Evolutionary conservation across 257 asterid genomes (phyloP).

Genomic region (Coffea eugenioides): DNA sequence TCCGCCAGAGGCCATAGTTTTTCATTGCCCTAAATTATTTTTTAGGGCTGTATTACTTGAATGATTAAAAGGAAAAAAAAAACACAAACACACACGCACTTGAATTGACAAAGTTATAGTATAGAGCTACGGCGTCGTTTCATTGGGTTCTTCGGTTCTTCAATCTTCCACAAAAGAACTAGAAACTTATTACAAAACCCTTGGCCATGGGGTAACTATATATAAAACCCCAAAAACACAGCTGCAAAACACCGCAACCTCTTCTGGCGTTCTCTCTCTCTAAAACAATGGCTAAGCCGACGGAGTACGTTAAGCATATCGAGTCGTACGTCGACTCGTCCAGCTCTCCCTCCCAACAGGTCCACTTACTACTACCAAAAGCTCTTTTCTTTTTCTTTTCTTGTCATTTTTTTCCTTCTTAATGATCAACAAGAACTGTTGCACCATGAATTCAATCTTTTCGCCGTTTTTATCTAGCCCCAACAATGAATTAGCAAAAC

Average conservation of each 20-base stretch:
- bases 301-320: constrained; percentile 55
- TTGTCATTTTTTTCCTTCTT: not conserved
- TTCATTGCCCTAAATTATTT: too few species aligned
- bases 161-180: too few species aligned
- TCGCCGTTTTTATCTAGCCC: not conserved
- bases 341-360: constrained; percentile 69
- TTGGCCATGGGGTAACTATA: not conserved
- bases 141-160: too few species aligned
- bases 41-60: too few species aligned
- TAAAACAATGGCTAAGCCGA: constrained; percentile 39
- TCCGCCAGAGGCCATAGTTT: too few species aligned
- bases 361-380: constrained; percentile 15
- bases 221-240: not conserved
- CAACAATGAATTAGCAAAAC: not conserved
- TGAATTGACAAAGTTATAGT: too few species aligned
- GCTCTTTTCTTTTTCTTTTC: not conserved
- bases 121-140: too few species aligned
- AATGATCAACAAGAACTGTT: not conserved
- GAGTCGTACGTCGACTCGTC: constrained; percentile 71
- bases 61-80: too few species aligned
- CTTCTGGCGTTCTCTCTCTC: not conserved
- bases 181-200: too few species aligned
- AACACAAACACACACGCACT: too few species aligned
- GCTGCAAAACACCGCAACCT: not conserved
- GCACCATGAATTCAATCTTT: not conserved